A percentile compares a stretch with the other conserved stretches of the same genome.
Conservation (phyloP, 495 filamentous ascomycete species). For the Hamigera avellanea region DNA sequence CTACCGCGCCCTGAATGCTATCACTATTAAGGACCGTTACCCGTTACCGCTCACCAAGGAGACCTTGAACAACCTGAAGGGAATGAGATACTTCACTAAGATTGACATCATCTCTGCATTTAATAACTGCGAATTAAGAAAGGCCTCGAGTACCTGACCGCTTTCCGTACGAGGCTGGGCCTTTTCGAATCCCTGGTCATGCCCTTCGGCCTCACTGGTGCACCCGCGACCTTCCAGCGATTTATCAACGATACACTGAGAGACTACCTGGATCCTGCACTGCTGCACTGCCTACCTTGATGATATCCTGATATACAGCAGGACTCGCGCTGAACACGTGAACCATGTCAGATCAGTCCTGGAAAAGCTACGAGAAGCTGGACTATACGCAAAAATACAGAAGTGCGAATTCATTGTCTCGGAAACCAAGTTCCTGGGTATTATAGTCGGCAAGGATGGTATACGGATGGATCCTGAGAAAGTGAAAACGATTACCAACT, state of each 20-base stretch:
- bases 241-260: conserved; percentile 18
- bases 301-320: conserved; percentile 24
- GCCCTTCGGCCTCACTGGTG: conserved; percentile 7
- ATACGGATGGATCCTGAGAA: too few species aligned
- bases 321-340: too few species aligned
- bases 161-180: conserved; percentile 18
- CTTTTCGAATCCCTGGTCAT: conserved; percentile 16
- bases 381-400: too few species aligned
- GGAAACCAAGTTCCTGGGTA: too few species aligned
- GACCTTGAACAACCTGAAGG: conserved; percentile 15
- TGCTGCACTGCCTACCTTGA: conserved; percentile 22
- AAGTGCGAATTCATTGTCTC: too few species aligned
- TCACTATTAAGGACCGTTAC: conserved; percentile 33
- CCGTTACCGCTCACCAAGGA: conserved; percentile 36
- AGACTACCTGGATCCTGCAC: conserved; percentile 10
- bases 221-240: conserved; percentile 13
- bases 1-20: conserved; percentile 28
- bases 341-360: too few species aligned
- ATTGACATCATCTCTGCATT: conserved; percentile 22
- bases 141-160: conserved; percentile 20
- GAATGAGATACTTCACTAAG: conserved; percentile 30
- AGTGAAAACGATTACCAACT: too few species aligned
- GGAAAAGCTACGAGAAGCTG: too few species aligned
- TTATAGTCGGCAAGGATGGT: too few species aligned
- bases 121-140: conserved; percentile 9